Conservation (phyloP, 2,329 filamentous ascomycete species). For the Trichoderma semiorbis region DNA sequence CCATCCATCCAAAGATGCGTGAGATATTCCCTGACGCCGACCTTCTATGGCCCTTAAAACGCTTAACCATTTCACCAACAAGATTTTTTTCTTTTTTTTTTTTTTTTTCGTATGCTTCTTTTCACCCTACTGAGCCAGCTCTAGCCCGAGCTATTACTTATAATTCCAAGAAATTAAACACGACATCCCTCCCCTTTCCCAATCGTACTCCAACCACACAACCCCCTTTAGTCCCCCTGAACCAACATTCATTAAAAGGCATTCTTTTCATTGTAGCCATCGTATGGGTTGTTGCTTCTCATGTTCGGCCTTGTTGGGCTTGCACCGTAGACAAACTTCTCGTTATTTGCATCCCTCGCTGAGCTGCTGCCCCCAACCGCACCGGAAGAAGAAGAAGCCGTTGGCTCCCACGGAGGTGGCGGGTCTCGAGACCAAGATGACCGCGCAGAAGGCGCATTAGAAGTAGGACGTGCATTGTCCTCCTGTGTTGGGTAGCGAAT, state of each 20-base stretch:
- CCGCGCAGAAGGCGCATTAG: slow-evolving; percentile 24
- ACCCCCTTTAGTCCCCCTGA: too few species aligned
- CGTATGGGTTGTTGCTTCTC: slow-evolving; percentile 12
- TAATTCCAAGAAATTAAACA: not conserved
- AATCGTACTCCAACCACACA: not conserved
- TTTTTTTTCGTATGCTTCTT: not conserved
- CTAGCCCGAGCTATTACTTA: not conserved
- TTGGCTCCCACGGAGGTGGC: slow-evolving; percentile 9
- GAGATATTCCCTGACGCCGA: not conserved
- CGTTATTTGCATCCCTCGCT: not conserved
- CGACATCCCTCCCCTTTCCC: not conserved
- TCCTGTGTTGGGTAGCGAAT: slow-evolving; percentile 35
- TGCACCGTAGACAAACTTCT: slow-evolving; percentile 10
- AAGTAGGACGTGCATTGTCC: slow-evolving; percentile 27
- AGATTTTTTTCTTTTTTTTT: not conserved
- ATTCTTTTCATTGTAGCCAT: slow-evolving; percentile 5
- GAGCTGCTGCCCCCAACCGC: not conserved
- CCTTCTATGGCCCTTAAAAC: not conserved
- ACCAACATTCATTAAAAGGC: not conserved
- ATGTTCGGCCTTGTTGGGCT: not conserved
- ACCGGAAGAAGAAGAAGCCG: not conserved
- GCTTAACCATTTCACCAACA: not conserved
- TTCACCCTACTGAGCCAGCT: slow-evolving; percentile 3
- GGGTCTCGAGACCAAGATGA: slow-evolving; percentile 5
- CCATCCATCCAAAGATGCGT: not conserved